Conservation (phyloP, 1,284 basidiomycete genomes). For the Trichosporon sp. region DNA sequence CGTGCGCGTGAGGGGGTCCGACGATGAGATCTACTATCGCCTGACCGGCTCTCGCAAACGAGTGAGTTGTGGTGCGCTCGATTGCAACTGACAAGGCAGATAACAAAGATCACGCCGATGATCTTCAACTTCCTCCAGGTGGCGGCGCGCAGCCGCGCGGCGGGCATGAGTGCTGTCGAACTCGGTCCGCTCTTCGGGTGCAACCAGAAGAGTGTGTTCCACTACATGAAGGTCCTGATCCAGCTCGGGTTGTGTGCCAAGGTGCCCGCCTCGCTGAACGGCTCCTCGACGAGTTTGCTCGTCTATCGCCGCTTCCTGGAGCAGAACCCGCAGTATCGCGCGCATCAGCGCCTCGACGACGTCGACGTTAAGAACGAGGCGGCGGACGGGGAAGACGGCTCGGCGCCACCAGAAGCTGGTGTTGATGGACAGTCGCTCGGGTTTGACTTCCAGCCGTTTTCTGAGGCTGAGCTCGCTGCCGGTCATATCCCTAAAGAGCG, state of each 20-base stretch:
- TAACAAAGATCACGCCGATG: constrained; percentile 41
- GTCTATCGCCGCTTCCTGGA: constrained; percentile 48
- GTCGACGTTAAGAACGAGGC: constrained; percentile 31
- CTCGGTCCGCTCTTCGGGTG: constrained; percentile 47
- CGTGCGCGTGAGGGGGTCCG: constrained; percentile 46
- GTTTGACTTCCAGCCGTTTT: constrained; percentile 42
- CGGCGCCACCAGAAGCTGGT: constrained; percentile 19
- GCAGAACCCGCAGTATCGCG: constrained; percentile 43
- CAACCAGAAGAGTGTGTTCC: constrained; percentile 49
- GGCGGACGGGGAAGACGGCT: constrained; percentile 27
- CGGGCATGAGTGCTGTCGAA: constrained; percentile 35
- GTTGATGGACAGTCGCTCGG: constrained; percentile 29
- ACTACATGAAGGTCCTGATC: constrained; percentile 47
- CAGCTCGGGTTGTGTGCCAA: constrained; percentile 47
- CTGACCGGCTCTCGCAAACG: constrained; percentile 48
- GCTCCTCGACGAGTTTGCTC: constrained; percentile 45
- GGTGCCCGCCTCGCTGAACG: constrained; percentile 43
- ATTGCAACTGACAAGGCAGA: constrained; percentile 33
- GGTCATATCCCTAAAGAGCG: constrained; percentile 47
- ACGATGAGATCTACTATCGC: constrained; percentile 51
- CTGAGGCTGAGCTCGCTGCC: constrained; percentile 43
- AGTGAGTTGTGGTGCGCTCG: constrained; percentile 30
- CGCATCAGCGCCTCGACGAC: constrained; percentile 28
- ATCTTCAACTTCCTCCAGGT: constrained; percentile 42
- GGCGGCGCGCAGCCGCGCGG: constrained; percentile 29